phyloP scores from a whole-genome alignment of 805 yeast genomes.

The Grigorovia jiainica region DNA sequence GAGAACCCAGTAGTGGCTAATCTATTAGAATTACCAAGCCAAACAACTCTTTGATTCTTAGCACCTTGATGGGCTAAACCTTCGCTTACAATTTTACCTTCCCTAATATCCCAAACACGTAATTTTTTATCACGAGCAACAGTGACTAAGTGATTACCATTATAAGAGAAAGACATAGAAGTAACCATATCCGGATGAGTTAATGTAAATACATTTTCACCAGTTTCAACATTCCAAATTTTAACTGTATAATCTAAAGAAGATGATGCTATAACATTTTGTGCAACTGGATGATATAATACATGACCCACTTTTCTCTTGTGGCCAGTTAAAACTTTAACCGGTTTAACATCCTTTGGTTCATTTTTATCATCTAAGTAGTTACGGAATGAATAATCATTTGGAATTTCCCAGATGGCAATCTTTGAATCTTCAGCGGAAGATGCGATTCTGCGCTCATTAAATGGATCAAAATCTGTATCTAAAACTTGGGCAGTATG shows the following conservation, averaged over 20 bases:
- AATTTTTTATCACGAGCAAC: slow-evolving; percentile 84
- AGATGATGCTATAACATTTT: slow-evolving; percentile 78
- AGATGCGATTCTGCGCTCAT: slow-evolving; percentile 63
- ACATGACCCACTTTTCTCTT: slow-evolving; percentile 90
- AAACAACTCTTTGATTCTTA: slow-evolving; percentile 74
- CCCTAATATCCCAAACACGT: slow-evolving; percentile 84
- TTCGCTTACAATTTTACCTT: slow-evolving; percentile 65
- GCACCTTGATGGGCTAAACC: slow-evolving; percentile 92
- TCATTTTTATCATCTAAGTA: slow-evolving; percentile 46
- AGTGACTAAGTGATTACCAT: slow-evolving; percentile 81
- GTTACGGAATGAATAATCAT: slow-evolving; percentile 61
- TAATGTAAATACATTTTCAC: slow-evolving; percentile 59
- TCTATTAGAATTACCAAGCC: slow-evolving; percentile 85
- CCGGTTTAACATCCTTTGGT: slow-evolving; percentile 62
- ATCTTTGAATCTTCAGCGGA: slow-evolving; percentile 77
- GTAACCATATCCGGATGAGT: slow-evolving; percentile 87
- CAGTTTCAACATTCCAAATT: slow-evolving; percentile 79
- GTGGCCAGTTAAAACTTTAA: slow-evolving; percentile 71
- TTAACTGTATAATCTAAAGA: slow-evolving; percentile 87
- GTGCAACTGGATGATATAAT: slow-evolving; percentile 79
- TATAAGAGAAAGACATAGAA: slow-evolving; percentile 84
- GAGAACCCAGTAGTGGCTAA: slow-evolving; percentile 92
- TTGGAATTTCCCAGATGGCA: slow-evolving; percentile 82
- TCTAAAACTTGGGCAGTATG: slow-evolving; percentile 93
- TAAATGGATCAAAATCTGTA: slow-evolving; percentile 91